These are phyloP conservation scores for Didymella keratinophila DNA, from an alignment of 2,329 filamentous ascomycete species.

Conservation along the genomic window DNA sequence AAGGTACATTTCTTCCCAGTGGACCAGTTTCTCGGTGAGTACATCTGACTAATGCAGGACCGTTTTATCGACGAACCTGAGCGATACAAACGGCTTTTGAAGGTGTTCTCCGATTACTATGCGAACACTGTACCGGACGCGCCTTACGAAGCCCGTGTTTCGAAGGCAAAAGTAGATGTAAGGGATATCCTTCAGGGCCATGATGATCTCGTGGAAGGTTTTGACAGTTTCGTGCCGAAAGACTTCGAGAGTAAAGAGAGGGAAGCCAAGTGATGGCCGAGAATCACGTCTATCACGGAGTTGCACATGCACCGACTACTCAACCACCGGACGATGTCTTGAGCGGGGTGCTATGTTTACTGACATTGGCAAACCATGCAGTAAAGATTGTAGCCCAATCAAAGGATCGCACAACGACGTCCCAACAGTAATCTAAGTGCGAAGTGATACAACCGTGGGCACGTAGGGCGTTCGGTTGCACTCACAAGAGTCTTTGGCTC, in stretches of 20 bases:
- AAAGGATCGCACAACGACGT: background rate
- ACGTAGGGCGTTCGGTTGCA: background rate
- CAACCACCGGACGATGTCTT: background rate
- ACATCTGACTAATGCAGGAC: background rate
- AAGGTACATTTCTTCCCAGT: background rate
- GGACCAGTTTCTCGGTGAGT: background rate
- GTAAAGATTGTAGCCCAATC: background rate
- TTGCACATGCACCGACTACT: background rate
- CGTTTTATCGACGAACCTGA: background rate
- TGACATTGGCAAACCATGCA: background rate
- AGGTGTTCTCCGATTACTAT: background rate
- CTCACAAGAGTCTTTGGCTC: background rate
- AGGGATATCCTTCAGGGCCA: background rate
- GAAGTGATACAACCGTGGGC: background rate
- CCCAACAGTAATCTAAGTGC: background rate
- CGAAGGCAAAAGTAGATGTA: background rate
- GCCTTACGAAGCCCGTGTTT: background rate
- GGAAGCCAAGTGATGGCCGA: background rate
- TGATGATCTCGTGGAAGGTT: background rate
- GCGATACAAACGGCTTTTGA: background rate
- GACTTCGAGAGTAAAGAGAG: background rate
- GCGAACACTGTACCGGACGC: background rate
- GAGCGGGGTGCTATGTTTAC: background rate
- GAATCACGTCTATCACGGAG: background rate
- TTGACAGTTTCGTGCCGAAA: background rate